These are phyloP conservation scores for Stephania yunnanensis DNA, from an alignment of 164 flowering plant species.

Conservation along the genomic window DNA sequence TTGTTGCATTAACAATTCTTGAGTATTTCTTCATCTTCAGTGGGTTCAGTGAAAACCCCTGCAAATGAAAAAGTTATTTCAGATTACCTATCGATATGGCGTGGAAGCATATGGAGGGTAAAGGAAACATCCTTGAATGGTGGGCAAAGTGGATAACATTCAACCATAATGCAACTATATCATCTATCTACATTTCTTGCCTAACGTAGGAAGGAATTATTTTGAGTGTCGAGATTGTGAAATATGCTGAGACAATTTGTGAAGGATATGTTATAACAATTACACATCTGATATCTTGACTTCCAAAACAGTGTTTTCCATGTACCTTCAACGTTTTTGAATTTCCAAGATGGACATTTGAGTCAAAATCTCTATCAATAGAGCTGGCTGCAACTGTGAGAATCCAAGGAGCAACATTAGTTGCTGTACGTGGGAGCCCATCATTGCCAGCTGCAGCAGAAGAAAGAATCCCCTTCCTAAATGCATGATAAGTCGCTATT, in stretches of 20 bases:
- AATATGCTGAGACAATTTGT: not conserved
- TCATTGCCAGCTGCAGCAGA: not conserved
- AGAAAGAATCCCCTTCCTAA: constrained; percentile 25
- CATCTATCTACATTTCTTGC: no score
- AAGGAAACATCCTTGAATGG: no score
- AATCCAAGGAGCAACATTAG: constrained; percentile 4
- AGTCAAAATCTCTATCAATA: not conserved
- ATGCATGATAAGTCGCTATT: constrained; percentile 40
- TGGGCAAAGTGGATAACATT: no score
- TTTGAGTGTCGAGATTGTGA: not conserved
- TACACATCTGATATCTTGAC: not conserved
- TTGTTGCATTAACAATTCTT: constrained; percentile 30
- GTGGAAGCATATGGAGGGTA: no score
- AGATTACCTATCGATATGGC: not conserved
- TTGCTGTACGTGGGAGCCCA: not conserved
- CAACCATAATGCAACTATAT: no score
- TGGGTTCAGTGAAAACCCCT: constrained; percentile 37
- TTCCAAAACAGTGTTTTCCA: not conserved
- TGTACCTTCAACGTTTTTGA: not conserved
- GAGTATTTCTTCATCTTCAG: constrained; percentile 23
- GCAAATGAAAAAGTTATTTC: not conserved
- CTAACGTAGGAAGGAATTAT: not conserved
- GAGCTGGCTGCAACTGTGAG: constrained; percentile 1
- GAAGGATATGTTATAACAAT: not conserved
- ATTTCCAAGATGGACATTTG: constrained; percentile 13